phyloP scores from a whole-genome alignment of 2,329 filamentous ascomycete genomes.

The Xylariaceae sp. region DNA sequence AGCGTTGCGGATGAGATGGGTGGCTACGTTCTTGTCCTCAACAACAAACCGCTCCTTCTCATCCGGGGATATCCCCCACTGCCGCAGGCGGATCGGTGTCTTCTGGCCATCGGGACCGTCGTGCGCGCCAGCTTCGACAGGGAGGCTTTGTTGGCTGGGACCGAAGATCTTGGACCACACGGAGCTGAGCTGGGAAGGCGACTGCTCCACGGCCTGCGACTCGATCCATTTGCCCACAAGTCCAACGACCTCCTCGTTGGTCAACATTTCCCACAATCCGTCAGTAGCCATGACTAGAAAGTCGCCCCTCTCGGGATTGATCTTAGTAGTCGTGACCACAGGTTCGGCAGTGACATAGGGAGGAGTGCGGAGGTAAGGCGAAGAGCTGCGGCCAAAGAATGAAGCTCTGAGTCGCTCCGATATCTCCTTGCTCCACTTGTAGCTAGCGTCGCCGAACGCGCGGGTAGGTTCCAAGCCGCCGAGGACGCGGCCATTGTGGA shows the following conservation, averaged over 20 bases:
- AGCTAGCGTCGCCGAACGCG: conserved; percentile 93
- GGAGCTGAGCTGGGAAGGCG: conserved; percentile 64
- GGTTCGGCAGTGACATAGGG: conserved; percentile 98
- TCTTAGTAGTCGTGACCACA: conserved; percentile 86
- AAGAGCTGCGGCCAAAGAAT: conserved; percentile 83
- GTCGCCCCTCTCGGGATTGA: conserved; percentile 85
- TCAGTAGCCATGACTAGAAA: conserved; percentile 97
- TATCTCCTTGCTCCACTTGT: conserved; percentile 90
- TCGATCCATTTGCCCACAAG: conserved; percentile 97
- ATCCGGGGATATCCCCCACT: conserved; percentile 80
- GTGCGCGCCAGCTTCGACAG: conserved; percentile 65
- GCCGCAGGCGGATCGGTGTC: conserved; percentile 81
- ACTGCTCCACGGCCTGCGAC: conserved; percentile 55
- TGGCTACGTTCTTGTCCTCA: conserved; percentile 93
- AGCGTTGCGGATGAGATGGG: conserved; percentile 91
- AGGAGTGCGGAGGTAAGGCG: conserved; percentile 77
- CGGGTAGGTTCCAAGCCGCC: conserved; percentile 89
- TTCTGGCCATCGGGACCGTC: conserved; percentile 66
- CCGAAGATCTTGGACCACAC: conserved; percentile 67
- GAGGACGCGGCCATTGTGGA: conserved; percentile 84
- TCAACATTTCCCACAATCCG: conserved; percentile 98
- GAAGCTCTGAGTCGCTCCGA: conserved; percentile 77
- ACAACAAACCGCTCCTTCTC: conserved; percentile 83
- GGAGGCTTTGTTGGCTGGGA: conserved; percentile 55
- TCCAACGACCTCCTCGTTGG: conserved; percentile 95